These are phyloP conservation scores for Trypethelium eluteriae DNA, from an alignment of 495 filamentous ascomycete genomes.

Conservation along the genomic window DNA sequence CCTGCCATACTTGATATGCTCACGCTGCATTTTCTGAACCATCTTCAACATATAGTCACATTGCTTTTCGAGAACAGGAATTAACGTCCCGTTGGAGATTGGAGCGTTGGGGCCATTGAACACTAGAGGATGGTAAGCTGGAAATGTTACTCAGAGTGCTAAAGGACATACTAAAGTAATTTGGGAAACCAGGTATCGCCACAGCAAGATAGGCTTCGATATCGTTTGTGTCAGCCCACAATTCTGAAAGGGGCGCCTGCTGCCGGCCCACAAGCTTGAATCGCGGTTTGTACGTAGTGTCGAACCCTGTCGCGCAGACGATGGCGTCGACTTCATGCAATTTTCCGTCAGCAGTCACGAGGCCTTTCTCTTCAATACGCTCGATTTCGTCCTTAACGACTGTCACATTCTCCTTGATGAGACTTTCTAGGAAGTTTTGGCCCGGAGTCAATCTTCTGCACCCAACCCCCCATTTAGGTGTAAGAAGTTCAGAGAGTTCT, in stretches of 20 bases:
- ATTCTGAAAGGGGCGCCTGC: conserved; percentile 27
- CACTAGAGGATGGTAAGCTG: background rate
- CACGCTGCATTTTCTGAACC: conserved; percentile 43
- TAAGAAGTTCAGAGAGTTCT: conserved; percentile 29
- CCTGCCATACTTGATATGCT: conserved; percentile 37
- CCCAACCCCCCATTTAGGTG: conserved; percentile 26
- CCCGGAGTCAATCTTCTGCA: conserved; percentile 31
- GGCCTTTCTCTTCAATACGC: conserved; percentile 25
- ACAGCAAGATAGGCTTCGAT: conserved; percentile 15
- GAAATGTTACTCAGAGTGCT: background rate
- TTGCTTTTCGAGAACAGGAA: conserved; percentile 42
- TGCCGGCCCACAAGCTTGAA: conserved; percentile 42
- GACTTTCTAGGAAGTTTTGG: conserved; percentile 31
- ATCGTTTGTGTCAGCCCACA: conserved; percentile 13
- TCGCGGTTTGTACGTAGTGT: conserved; percentile 43
- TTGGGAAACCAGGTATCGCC: conserved; percentile 15
- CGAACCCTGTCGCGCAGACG: conserved; percentile 46
- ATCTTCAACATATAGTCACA: conserved; percentile 48
- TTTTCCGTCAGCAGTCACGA: conserved; percentile 27
- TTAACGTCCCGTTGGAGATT: conserved; percentile 35
- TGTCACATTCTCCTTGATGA: conserved; percentile 30
- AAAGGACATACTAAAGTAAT: conserved; percentile 14
- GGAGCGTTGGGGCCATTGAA: conserved; percentile 14
- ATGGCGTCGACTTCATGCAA: conserved; percentile 32
- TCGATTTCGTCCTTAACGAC: conserved; percentile 29